phyloP scores from a whole-genome alignment of 176 grass and related monocot genomes.

The Oryza glumipatula region DNA sequence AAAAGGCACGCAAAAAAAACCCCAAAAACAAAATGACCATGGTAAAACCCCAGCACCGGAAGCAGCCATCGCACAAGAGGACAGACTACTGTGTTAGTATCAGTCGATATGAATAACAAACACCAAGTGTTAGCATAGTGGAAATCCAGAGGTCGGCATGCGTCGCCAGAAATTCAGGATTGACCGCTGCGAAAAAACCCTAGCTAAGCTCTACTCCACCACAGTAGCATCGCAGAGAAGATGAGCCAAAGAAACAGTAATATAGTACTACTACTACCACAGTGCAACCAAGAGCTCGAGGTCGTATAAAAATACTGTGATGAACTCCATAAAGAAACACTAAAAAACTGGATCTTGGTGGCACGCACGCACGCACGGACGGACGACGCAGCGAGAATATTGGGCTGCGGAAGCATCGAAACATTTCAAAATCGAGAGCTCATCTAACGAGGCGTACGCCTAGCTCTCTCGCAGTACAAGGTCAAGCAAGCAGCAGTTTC shows the following conservation, averaged over 20 bases:
- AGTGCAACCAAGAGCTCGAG: not conserved
- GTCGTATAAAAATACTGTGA: not conserved
- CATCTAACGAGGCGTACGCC: not conserved
- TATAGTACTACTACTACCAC: not conserved
- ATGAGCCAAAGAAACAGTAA: not conserved
- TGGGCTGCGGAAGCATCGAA: slow-evolving; percentile 34
- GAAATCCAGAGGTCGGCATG: not conserved
- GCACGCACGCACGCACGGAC: slow-evolving; percentile 21
- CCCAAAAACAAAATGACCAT: not conserved
- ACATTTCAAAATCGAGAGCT: not conserved
- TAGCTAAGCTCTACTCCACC: not conserved
- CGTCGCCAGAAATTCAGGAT: slow-evolving; percentile 8
- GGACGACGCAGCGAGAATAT: not conserved
- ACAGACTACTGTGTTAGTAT: not conserved
- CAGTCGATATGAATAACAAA: not conserved
- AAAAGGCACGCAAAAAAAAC: slow-evolving; percentile 12
- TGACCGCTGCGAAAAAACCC: slow-evolving; percentile 36
- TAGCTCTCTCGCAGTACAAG: not conserved
- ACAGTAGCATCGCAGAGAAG: not conserved
- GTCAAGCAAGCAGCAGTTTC: not conserved
- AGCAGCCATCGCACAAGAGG: not conserved
- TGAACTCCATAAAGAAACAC: not conserved
- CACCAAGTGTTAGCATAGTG: not conserved
- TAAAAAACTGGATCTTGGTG: slow-evolving; percentile 45
- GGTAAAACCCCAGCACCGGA: not conserved